Conservation (phyloP, 306 rosid genomes). For the Trifolium pratense region DNA sequence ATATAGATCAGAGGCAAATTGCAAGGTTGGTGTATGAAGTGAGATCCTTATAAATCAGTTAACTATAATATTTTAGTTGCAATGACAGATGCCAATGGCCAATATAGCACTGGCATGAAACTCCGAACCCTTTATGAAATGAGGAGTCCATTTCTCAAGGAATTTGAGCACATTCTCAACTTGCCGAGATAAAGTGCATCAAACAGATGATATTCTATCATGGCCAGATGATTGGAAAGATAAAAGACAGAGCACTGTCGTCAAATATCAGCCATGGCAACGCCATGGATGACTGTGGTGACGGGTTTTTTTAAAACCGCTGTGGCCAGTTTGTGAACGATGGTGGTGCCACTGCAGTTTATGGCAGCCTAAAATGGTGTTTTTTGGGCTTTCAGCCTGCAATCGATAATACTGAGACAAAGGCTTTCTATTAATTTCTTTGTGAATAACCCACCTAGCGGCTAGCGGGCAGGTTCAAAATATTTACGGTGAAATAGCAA, state of each 20-base stretch:
- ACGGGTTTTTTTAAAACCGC: background rate
- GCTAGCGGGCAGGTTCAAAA: conserved; percentile 1
- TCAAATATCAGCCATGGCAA: background rate
- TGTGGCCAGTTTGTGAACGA: background rate
- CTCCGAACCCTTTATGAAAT: background rate
- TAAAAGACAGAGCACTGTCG: background rate
- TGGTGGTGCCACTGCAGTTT: background rate
- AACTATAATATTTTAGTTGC: background rate
- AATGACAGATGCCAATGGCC: conserved; percentile 2
- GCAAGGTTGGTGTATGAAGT: background rate
- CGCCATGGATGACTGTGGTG: background rate
- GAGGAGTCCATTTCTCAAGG: conserved; percentile 12
- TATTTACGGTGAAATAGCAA: conserved; percentile 13
- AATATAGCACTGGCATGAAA: background rate
- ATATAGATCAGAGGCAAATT: background rate
- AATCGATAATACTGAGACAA: background rate
- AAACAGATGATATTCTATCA: conserved; percentile 1
- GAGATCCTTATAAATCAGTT: background rate
- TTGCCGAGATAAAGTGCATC: conserved; percentile 6
- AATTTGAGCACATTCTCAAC: background rate
- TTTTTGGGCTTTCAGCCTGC: background rate
- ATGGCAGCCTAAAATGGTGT: background rate
- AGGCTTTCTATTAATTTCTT: background rate
- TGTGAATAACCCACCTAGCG: background rate
- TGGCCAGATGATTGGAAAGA: conserved; percentile 19